These are phyloP conservation scores for Podila epigama DNA, from an alignment of 192 early-diverging fungal genomes.

Conservation along the genomic window DNA sequence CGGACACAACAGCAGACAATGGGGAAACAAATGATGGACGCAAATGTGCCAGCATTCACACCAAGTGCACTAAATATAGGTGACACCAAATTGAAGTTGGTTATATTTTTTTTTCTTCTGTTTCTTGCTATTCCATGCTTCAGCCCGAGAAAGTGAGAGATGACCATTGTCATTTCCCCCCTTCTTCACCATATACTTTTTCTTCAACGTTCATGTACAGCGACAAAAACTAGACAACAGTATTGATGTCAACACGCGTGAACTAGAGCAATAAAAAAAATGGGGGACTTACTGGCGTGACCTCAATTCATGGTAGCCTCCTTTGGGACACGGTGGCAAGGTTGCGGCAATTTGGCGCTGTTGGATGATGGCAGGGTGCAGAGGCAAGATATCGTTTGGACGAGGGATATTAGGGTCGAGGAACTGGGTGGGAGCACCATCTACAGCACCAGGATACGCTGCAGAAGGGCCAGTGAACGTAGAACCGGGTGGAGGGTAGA, in stretches of 20 bases:
- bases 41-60: conserved; percentile 19
- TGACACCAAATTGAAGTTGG: background rate
- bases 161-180: too few species aligned
- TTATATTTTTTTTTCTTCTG: too few species aligned
- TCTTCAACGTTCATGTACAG: background rate
- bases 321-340: conserved; percentile 33
- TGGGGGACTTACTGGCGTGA: conserved; percentile 21
- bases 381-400: conserved; percentile 40
- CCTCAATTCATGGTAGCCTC: conserved; percentile 42
- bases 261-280: too few species aligned
- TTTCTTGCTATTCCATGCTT: too few species aligned
- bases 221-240: conserved; percentile 1
- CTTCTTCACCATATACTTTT: too few species aligned
- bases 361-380: conserved; percentile 41
- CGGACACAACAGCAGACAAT: conserved; percentile 38
- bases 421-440: conserved; percentile 6
- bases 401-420: conserved; percentile 30
- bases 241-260: background rate
- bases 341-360: conserved; percentile 42
- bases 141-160: too few species aligned
- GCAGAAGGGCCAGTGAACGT: background rate
- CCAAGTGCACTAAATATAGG: conserved; percentile 16
- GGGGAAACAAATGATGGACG: conserved; percentile 42
- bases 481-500: background rate
- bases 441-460: conserved; percentile 21